Base-by-base conservation (phyloP, 148 eudicot genomes). In the Cornus controversa region DNA sequence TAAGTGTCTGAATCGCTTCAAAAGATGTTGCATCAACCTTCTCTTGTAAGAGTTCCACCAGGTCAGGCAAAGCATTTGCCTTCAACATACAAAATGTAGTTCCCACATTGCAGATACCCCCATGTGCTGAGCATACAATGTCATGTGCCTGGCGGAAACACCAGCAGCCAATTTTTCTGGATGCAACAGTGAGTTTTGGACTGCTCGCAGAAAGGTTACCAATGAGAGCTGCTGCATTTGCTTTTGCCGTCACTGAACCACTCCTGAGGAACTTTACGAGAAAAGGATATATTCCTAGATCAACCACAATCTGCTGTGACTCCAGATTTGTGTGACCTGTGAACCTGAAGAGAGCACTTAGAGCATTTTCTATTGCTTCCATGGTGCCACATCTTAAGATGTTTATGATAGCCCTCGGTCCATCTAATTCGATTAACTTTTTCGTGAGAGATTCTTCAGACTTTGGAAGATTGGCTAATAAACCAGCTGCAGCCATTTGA, bases 401-500 rank as follows among this genome's bases (percentile, higher is more conserved):
- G 71, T 79, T 60, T 16, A 82, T 67, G 69, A 85, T 82, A 14
- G 85, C 83, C 18, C 71, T 82, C 15, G 79, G 63, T 36, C 85
- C 83, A 22, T 81, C 85, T 65, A 80, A 71, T 66, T 85, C 83
- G 20, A 85, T 85, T 25, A 85, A n/a, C 54, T 74, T 85, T 31
- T 72, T 68, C 2, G 84, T 85, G 58, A 85, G 82, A 15, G 47
- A 72, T 26, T 74, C 75, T 76, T 81, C 87, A 22, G 85, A 85
- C 65, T 85, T 85, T 23, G 88, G 88, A 60, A 85, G 85, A 75
- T 85, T 85, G 58, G 88, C 88, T 47, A 85, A 26, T 29, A 85
- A 77, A 74, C 88, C 88, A 66, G 83, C 85, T n/a, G 88, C 85
- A 67, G 88, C 85, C 85, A 66, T 73, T 23, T 82, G 88, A 68